Evolutionary conservation across 2,329 filamentous ascomycete genomes (phyloP).

Genomic region (Corynespora cassiicola): DNA sequence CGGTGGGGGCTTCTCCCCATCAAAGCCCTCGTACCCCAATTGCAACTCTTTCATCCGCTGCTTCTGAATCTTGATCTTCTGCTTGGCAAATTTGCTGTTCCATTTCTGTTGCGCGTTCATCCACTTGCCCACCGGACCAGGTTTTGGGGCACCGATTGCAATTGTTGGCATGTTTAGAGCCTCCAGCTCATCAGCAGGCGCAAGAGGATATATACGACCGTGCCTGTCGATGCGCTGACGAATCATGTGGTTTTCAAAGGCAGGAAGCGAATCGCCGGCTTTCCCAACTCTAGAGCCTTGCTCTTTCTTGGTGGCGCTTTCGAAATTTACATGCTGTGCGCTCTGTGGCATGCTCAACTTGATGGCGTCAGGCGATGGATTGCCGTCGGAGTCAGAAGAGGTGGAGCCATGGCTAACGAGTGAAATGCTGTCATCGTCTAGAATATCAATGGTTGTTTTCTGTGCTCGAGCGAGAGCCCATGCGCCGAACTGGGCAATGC

Average conservation of each 20-base stretch:
- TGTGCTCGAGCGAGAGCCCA: slow-evolving; percentile 89
- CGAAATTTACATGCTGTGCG: slow-evolving; percentile 22
- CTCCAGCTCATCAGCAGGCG: slow-evolving; percentile 67
- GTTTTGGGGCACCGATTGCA: slow-evolving; percentile 80
- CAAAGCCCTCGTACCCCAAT: slow-evolving; percentile 73
- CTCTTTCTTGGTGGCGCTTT: slow-evolving; percentile 21
- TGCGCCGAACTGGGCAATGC: slow-evolving; percentile 89
- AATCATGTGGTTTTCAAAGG: slow-evolving; percentile 88
- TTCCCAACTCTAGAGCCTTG: slow-evolving; percentile 67
- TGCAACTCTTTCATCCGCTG: slow-evolving; percentile 75
- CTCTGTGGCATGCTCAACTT: slow-evolving; percentile 23
- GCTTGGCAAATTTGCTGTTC: slow-evolving; percentile 73
- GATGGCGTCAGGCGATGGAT: slow-evolving; percentile 32
- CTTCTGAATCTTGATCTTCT: slow-evolving; percentile 76
- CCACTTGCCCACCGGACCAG: slow-evolving; percentile 83
- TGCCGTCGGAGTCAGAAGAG: slow-evolving; percentile 17
- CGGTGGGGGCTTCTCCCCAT: slow-evolving; percentile 79
- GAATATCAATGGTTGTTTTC: slow-evolving; percentile 77
- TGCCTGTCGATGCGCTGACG: slow-evolving; percentile 83
- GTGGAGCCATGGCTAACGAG: slow-evolving; percentile 68
- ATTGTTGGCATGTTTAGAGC: slow-evolving; percentile 69
- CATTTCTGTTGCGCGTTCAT: slow-evolving; percentile 74
- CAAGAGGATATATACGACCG: slow-evolving; percentile 74
- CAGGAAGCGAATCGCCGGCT: slow-evolving; percentile 82
- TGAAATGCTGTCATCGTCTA: slow-evolving; percentile 79